Conservation (phyloP, 805 yeast species). For the Starmerella bombicola region DNA sequence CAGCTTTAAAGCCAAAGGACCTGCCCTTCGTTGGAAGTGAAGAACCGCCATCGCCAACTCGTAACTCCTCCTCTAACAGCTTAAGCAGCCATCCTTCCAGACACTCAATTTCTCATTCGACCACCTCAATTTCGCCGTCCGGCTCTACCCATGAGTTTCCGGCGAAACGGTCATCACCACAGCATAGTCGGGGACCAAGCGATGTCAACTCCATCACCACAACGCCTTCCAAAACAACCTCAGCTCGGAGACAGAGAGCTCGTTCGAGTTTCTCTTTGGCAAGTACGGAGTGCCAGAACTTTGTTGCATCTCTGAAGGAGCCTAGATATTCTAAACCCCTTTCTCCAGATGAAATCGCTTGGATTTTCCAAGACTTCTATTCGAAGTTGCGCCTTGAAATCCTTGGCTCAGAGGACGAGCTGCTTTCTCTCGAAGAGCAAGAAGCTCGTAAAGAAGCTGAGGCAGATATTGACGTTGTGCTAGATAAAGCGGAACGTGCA, state of each 20-base stretch:
- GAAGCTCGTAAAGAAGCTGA: constrained; percentile 26
- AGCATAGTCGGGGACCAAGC: neutral
- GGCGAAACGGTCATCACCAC: neutral
- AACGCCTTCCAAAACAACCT: neutral
- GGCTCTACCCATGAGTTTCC: constrained; percentile 5
- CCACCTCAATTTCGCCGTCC: neutral
- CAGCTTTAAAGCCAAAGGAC: neutral
- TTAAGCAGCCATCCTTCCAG: neutral
- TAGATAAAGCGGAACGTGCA: constrained; percentile 30
- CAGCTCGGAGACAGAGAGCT: neutral
- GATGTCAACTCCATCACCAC: neutral
- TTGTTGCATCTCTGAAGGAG: constrained; percentile 28
- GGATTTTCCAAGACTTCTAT: constrained; percentile 33
- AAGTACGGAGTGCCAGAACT: constrained; percentile 18
- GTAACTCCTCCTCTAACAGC: neutral
- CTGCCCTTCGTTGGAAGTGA: neutral
- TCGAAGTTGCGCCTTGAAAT: constrained; percentile 25
- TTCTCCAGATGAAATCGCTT: constrained; percentile 30
- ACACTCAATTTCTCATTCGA: neutral
- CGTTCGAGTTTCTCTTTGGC: constrained; percentile 17
- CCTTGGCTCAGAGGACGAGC: constrained; percentile 20
- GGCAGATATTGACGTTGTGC: constrained; percentile 22
- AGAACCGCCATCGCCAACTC: neutral
- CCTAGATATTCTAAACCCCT: constrained; percentile 31
- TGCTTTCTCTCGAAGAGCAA: constrained; percentile 26